Base-by-base conservation (phyloP, 2,329 filamentous ascomycete species). In the Colletotrichum noveboracense region DNA sequence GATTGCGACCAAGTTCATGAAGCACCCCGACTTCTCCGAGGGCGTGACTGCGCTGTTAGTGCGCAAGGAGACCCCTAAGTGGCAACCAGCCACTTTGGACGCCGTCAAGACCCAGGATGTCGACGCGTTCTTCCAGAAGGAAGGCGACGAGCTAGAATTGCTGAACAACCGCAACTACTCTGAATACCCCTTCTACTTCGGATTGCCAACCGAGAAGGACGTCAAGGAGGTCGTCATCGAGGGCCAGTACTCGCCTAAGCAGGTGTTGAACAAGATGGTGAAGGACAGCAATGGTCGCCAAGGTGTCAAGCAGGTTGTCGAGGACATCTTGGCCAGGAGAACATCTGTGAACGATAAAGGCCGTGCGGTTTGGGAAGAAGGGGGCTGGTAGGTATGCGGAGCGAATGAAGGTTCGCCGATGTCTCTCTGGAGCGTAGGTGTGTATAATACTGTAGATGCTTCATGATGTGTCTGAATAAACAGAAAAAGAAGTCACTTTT, bases 1-100 rank as follows among this genome's bases (percentile, higher is more conserved):
- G 81, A 95, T 99, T 75, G 96, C 96, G 3, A 88, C 90, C 74
- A 91, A 92, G 78, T 98, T 99, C 88, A 98, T 99, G 96, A 89
- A 90, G 72, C 94, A 97, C 83, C 94, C 92, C 6, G 97, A 99
- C 85, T 99, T 99, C 82, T 93, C 93, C 58, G 95, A 98, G 86
- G 97, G 97, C 70, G 96, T 99, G n/a, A 92, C 92, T 67, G 93
- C 95, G 28, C 90, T 94, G 65, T 89, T 99, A 55, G 90, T 97
- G 80, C 89, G 92, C 81, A 95, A 95, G 86, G 79, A 86, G 78
- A 88, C 88, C 26, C 94, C 96, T 2, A 87, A 89, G 76, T 99
- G 97, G 97, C 85, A 93, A 78, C 96, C 96, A 6, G 89, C 90
- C 58, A 91, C 90, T 8, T 88, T 98, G 3, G 89, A 91, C n/a